A percentile compares a stretch with the other conserved stretches of the same genome.
Evolutionary conservation across 1,284 basidiomycete species (phyloP).

Genomic region (Leccinum olivaceoglutinosum): DNA sequence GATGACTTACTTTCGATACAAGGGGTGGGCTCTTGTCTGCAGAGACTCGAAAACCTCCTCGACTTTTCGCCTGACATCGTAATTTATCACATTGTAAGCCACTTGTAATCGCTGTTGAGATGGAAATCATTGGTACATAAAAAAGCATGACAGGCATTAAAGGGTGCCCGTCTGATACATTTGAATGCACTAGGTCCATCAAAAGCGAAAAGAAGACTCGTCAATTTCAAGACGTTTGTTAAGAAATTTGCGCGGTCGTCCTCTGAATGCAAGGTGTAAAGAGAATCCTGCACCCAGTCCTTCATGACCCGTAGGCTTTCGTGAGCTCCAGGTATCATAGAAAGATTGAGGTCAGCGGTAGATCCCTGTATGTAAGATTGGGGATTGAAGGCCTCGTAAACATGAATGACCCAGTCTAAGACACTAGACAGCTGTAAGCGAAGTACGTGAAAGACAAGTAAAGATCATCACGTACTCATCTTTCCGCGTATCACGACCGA

Average conservation of each 20-base stretch:
- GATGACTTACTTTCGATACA: constrained; percentile 16
- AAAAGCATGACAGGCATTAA: constrained; percentile 1
- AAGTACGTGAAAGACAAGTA: not conserved
- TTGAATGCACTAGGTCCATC: constrained; percentile 22
- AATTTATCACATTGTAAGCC: constrained; percentile 12
- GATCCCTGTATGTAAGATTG: constrained; percentile 35
- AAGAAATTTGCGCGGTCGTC: constrained; percentile 21
- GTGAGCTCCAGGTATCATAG: constrained; percentile 33
- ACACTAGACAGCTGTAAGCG: constrained; percentile 1
- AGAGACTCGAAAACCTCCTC: constrained; percentile 13
- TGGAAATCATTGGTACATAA: not conserved
- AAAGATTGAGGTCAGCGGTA: constrained; percentile 28
- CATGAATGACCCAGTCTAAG: constrained; percentile 31
- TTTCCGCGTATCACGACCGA: constrained; percentile 1
- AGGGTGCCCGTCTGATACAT: constrained; percentile 16
- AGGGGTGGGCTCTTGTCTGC: not conserved
- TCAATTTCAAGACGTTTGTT: constrained; percentile 29
- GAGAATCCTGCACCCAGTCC: constrained; percentile 36
- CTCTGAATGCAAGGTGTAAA: constrained; percentile 24
- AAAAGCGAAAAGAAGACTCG: constrained; percentile 27
- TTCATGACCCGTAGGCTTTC: constrained; percentile 33
- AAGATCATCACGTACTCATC: constrained; percentile 16
- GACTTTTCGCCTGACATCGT: constrained; percentile 9
- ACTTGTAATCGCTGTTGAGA: constrained; percentile 11
- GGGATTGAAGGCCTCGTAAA: constrained; percentile 40